These are phyloP conservation scores for Alternaria atra DNA, from an alignment of 2,329 filamentous ascomycete genomes.

Conservation along the genomic window DNA sequence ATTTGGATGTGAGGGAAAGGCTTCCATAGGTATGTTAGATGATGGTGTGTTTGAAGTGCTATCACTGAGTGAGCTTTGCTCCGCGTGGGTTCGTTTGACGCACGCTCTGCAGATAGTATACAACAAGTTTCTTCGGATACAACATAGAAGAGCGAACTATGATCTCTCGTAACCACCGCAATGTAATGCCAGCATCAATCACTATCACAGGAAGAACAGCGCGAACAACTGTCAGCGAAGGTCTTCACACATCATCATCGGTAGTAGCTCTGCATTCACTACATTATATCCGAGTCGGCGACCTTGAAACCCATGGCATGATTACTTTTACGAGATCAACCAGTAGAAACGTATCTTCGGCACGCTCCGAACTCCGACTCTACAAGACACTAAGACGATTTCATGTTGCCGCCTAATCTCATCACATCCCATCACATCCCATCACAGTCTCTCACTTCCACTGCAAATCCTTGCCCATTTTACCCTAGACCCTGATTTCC, in stretches of 20 bases:
- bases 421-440: constrained; percentile 2
- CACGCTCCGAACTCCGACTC: constrained; percentile 3
- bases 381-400: neutral
- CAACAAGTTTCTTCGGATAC: too few species aligned
- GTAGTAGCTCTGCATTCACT: neutral
- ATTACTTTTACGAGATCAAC: neutral
- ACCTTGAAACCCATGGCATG: neutral
- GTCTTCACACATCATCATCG: neutral
- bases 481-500: neutral
- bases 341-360: constrained; percentile 1
- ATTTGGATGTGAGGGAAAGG: neutral
- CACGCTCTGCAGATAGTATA: neutral
- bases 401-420: constrained; percentile 2
- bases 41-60: neutral
- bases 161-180: neutral
- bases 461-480: neutral
- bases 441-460: neutral
- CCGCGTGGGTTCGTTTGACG: neutral
- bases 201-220: neutral
- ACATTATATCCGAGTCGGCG: neutral
- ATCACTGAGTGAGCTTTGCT: neutral
- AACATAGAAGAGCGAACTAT: neutral
- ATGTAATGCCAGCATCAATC: neutral
- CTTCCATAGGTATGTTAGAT: neutral
- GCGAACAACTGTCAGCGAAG: neutral